Evolutionary conservation across 2,329 filamentous ascomycete species (phyloP).

Genomic region (Colletotrichum gloeosporioides): DNA sequence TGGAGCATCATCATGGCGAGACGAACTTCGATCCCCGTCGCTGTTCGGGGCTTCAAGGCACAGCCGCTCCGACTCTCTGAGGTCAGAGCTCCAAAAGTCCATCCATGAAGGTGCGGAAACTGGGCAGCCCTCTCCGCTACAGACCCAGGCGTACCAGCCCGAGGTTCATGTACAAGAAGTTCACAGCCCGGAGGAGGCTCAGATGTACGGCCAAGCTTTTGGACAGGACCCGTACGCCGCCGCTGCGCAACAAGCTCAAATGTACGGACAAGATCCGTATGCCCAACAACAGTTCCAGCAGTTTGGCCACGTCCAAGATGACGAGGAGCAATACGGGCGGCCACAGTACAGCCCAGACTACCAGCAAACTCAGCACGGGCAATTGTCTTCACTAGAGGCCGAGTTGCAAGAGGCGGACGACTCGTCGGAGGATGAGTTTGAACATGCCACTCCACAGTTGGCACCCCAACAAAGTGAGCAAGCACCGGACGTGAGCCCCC

Average conservation of each 20-base stretch:
- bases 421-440: background rate
- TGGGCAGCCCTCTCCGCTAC: background rate
- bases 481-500: conserved; percentile 23
- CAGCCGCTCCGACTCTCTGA: conserved; percentile 13
- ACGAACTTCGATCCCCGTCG: conserved; percentile 5
- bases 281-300: background rate
- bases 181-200: background rate
- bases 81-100: background rate
- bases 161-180: background rate
- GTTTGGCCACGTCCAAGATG: background rate
- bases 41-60: conserved; percentile 1
- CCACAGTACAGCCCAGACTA: background rate
- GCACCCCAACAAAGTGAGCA: conserved; percentile 13
- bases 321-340: background rate
- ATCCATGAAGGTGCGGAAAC: background rate
- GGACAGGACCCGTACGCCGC: background rate
- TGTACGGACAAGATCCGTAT: background rate
- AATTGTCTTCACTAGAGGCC: background rate
- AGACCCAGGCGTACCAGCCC: background rate
- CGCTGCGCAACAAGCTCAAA: background rate
- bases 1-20: conserved; percentile 6
- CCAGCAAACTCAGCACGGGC: background rate
- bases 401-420: background rate
- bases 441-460: conserved; percentile 21
- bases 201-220: background rate